phyloP scores from a whole-genome alignment of 2,329 filamentous ascomycete genomes.

The Colletotrichum sp. region DNA sequence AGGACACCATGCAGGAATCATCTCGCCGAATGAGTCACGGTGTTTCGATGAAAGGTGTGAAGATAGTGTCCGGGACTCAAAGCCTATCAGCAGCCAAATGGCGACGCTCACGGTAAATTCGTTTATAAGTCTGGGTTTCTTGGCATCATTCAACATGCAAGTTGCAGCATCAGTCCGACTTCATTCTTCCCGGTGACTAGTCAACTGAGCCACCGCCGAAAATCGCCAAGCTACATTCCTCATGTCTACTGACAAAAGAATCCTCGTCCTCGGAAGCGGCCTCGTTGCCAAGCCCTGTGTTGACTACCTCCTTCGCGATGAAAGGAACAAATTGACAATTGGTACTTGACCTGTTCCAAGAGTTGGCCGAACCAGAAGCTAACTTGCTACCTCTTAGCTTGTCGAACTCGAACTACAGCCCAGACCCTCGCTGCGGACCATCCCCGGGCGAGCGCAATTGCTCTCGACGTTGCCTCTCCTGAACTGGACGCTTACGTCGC shows the following conservation, averaged over 20 bases:
- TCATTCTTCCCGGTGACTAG: neutral
- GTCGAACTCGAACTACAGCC: constrained; percentile 11
- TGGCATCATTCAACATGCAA: neutral
- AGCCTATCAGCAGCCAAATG: neutral
- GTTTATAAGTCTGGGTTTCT: neutral
- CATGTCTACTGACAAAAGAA: constrained; percentile 10
- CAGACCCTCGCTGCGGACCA: neutral
- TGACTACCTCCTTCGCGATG: constrained; percentile 20
- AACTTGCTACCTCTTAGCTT: neutral
- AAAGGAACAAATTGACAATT: constrained; percentile 19
- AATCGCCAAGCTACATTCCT: neutral
- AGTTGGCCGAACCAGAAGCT: fast-evolving
- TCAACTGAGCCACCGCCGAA: neutral
- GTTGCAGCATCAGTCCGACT: neutral
- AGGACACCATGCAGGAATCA: neutral
- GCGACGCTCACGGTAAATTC: neutral
- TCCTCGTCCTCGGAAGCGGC: constrained; percentile 24
- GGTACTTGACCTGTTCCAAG: neutral
- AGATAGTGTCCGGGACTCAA: neutral
- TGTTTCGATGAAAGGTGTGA: neutral
- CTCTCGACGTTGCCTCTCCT: constrained; percentile 22
- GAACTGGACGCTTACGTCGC: constrained; percentile 21
- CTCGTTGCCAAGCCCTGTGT: constrained; percentile 24
- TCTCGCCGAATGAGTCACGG: neutral
- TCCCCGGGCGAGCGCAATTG: neutral